Percentiles rank a stretch among this genome's conserved stretches.
Evolutionary conservation across 495 filamentous ascomycete genomes (phyloP).

Genomic region (Penicillium arizonense): DNA sequence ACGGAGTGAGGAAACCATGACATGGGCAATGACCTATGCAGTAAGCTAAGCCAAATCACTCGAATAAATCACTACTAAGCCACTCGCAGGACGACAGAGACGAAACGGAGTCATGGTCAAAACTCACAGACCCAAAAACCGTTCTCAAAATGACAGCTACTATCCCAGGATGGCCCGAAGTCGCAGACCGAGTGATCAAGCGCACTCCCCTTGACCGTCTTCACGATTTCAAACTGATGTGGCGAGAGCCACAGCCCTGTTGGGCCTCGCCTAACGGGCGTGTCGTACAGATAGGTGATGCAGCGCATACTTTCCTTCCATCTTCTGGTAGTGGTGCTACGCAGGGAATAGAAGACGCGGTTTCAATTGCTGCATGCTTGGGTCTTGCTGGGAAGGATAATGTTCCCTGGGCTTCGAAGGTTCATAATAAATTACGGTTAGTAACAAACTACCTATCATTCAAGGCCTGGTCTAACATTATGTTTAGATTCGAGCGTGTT

Average conservation of each 20-base stretch:
- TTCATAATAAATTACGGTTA: constrained; percentile 18
- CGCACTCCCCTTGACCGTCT: constrained; percentile 4
- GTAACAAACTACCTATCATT: neutral
- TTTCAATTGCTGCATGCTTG: constrained; percentile 60
- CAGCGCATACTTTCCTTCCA: constrained; percentile 70
- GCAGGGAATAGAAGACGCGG: constrained; percentile 69
- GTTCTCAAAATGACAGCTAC: constrained; percentile 3
- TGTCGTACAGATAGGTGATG: constrained; percentile 64
- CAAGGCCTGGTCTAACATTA: neutral
- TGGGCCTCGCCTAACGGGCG: constrained; percentile 58
- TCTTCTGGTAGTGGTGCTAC: constrained; percentile 66
- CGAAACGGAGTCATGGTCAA: constrained; percentile 3
- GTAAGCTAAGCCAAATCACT: neutral
- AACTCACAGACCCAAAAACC: neutral
- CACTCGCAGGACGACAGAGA: neutral
- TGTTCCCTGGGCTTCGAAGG: constrained; percentile 19
- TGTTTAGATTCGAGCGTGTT: constrained; percentile 14
- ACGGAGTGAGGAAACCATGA: constrained; percentile 3
- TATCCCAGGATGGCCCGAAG: constrained; percentile 11
- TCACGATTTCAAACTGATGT: constrained; percentile 22
- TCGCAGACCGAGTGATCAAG: constrained; percentile 4
- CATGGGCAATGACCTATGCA: constrained; percentile 3
- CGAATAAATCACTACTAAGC: too few relatives aligned
- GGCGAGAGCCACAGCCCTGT: constrained; percentile 60
- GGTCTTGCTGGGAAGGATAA: constrained; percentile 49